Conservation (phyloP, 257 asterid genomes). For the Nicotiana tomentosiformis region DNA sequence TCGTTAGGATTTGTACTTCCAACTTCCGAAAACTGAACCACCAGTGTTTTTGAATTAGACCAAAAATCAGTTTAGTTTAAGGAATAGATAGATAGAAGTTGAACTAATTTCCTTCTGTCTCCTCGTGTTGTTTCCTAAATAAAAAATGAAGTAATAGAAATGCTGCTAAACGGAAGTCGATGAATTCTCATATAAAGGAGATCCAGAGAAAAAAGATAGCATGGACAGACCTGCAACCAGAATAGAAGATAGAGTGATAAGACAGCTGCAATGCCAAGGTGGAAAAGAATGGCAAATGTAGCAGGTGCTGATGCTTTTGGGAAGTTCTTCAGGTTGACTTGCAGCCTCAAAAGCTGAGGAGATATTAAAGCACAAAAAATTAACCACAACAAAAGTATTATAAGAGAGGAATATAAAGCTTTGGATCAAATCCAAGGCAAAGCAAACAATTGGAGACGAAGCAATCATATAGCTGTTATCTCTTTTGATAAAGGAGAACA, state of each 20-base stretch:
- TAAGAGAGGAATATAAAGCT: neutral
- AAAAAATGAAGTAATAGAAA: neutral
- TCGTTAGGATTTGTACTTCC: neutral
- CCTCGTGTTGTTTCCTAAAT: neutral
- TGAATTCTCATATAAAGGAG: neutral
- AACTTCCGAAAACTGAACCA: neutral
- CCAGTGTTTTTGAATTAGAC: neutral
- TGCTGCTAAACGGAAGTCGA: neutral
- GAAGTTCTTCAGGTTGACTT: conserved; percentile 76
- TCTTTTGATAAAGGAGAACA: neutral
- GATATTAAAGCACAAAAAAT: conserved; percentile 8
- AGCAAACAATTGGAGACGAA: neutral
- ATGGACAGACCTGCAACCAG: conserved; percentile 75
- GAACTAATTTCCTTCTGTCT: neutral
- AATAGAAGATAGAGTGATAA: conserved; percentile 66
- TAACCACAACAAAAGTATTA: neutral
- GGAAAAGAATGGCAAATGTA: conserved; percentile 69
- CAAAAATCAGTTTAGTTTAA: neutral
- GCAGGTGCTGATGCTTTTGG: conserved; percentile 65
- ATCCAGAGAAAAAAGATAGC: conserved; percentile 8
- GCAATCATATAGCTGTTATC: neutral
- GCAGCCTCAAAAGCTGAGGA: conserved; percentile 61
- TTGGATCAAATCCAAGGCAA: neutral
- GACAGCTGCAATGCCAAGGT: conserved; percentile 83
- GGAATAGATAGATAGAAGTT: neutral